Evolutionary conservation across 1,284 basidiomycete species (phyloP), one percentile per base, ranked within the genome.

Genomic region (Termitomyces sp.): DNA sequence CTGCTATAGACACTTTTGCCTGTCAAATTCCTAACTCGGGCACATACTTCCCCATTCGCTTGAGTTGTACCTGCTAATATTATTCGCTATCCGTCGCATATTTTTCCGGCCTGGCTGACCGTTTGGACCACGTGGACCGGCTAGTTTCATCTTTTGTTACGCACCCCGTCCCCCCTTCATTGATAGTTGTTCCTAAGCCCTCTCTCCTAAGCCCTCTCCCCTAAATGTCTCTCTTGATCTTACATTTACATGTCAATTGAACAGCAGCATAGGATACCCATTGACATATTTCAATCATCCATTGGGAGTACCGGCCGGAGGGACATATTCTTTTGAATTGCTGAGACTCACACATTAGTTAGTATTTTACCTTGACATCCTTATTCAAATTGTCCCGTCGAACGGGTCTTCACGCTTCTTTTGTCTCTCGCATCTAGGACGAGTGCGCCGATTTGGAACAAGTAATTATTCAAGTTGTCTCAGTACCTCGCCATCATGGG

Each of bases 1-100:
- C 46, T 69, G 56, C 65, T 74, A 58, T 75, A 68, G 63, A 61
- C 46, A 41, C 46, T 48, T 39, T 3, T 26, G 3, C 26, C 7
- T 26, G 21, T 50, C 28, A 34, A 21, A 39, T 53, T 42, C 30
- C 41, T 56, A 47, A 19, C 50, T 55, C 31, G 30, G 48, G 34
- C 56, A 43, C 53, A 55, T 51, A 49, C 55, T 10, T 53, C 53
- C n/a, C 36, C 42, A 40, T 44, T 42, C 52, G 43, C 39, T 54
- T 47, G 47, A 50, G 55, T 49, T 58, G 51, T 56, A 43, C 47
- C 30, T 52, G 58, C 52, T 58, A 49, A 55, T 50, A 52, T 52
- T 54, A 56, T 56, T 56, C 51, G 62, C 57, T 61, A 55, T 60
- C 58, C 39, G 49, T 61, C 54, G 56, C 61, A 57, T 58, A 56